A percentile compares a stretch with the other conserved stretches of the same genome.
phyloP scores from a whole-genome alignment of 1,284 basidiomycete genomes.

The Marasmius sp. region DNA sequence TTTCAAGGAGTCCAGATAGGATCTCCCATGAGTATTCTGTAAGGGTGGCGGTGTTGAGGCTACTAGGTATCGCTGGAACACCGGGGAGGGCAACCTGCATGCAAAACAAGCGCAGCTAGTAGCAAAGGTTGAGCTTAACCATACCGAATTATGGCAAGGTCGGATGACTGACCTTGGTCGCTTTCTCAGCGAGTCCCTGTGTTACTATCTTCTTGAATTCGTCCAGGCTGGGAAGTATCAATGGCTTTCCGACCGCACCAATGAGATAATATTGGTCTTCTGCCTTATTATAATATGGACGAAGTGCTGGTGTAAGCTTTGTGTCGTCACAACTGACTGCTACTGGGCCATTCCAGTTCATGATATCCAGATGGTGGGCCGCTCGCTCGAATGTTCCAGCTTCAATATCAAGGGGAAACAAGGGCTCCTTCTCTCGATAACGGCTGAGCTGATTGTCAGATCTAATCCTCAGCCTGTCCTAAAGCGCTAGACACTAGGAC shows the following conservation, averaged over 20 bases:
- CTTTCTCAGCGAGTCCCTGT: slow-evolving; percentile 11
- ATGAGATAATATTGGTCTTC: slow-evolving; percentile 21
- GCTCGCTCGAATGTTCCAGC: slow-evolving; percentile 18
- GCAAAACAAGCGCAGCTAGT: slow-evolving; percentile 24
- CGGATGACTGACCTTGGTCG: slow-evolving; percentile 19
- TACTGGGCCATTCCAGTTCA: slow-evolving; percentile 24
- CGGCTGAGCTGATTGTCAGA: slow-evolving; percentile 2
- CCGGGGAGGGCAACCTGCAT: slow-evolving; percentile 23
- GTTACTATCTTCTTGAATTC: slow-evolving; percentile 11
- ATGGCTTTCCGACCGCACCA: slow-evolving; percentile 21
- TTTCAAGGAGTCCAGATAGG: slow-evolving; percentile 18
- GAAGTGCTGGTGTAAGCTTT: slow-evolving; percentile 22
- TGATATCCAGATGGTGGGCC: slow-evolving; percentile 4
- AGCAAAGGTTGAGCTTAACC: slow-evolving; percentile 4
- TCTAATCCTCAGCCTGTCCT: too few relatives aligned
- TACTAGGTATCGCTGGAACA: slow-evolving; percentile 22
- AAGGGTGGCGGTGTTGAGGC: slow-evolving; percentile 17
- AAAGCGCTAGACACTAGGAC: too few relatives aligned
- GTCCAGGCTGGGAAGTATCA: slow-evolving; percentile 17
- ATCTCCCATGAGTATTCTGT: slow-evolving; percentile 11
- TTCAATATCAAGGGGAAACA: slow-evolving; percentile 22
- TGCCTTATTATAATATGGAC: slow-evolving; percentile 21
- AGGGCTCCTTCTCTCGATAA: slow-evolving; percentile 7
- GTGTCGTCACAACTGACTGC: slow-evolving; percentile 29
- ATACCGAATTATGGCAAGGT: neutral